Conservation (phyloP, 179 eudicot species). For the Silene noctiflora region DNA sequence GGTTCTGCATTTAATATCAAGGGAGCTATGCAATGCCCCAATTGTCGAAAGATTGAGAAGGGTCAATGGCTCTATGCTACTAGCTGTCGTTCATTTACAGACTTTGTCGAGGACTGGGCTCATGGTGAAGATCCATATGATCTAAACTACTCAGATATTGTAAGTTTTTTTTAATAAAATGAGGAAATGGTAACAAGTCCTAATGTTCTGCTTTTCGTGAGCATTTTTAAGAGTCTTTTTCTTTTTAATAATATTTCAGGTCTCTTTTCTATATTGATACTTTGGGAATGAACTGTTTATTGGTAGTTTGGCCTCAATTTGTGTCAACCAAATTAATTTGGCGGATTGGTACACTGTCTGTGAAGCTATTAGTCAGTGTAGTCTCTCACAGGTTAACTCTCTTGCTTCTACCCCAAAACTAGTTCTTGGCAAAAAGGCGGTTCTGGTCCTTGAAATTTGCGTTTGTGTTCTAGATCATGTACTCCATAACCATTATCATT, state of each 20-base stretch:
- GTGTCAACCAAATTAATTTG: not conserved
- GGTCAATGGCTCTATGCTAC: constrained; percentile 94
- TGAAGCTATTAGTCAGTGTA: not conserved
- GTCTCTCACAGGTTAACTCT: not conserved
- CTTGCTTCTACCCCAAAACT: not conserved
- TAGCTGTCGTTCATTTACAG: constrained; percentile 61
- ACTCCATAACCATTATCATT: not conserved
- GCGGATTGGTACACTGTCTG: not conserved
- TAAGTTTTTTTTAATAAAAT: constrained; percentile 21
- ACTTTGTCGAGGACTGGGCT: constrained; percentile 75
- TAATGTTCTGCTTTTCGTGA: not conserved
- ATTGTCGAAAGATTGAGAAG: constrained; percentile 95
- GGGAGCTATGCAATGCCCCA: constrained; percentile 98
- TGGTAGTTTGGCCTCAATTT: not conserved
- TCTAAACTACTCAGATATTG: constrained; percentile 78
- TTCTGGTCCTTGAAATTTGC: not conserved
- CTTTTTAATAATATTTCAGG: not conserved
- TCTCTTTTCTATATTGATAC: not conserved
- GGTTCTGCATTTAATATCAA: constrained; percentile 94
- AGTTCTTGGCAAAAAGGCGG: not conserved
- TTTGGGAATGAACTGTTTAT: not conserved
- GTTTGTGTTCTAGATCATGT: not conserved
- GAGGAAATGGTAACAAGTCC: not conserved
- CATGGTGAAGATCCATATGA: constrained; percentile 95
- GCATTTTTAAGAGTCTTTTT: not conserved